These are phyloP conservation scores for Pycnococcus provasolii DNA, from an alignment of 139 green algal genomes.

Conservation along the genomic window DNA sequence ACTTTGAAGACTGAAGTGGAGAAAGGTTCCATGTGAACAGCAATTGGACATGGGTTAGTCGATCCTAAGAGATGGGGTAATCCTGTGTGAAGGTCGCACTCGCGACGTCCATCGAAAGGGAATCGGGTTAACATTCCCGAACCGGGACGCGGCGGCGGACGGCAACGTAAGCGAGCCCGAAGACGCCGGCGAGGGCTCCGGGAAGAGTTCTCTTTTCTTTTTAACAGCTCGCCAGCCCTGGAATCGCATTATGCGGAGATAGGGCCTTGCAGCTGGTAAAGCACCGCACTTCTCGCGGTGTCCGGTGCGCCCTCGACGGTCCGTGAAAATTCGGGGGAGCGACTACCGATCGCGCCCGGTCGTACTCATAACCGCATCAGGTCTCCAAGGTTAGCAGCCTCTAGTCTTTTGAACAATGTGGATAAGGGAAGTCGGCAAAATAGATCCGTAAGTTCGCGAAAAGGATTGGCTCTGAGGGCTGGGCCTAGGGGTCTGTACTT, in stretches of 20 bases:
- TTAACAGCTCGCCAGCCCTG: constrained; percentile 75
- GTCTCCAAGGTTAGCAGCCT: constrained; percentile 93
- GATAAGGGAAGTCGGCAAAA: constrained; percentile 94
- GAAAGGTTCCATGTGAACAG: constrained; percentile 91
- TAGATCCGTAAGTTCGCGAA: constrained; percentile 90
- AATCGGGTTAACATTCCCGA: constrained; percentile 88
- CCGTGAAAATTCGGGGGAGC: constrained; percentile 78
- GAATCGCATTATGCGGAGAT: constrained; percentile 80
- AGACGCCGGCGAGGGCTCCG: constrained; percentile 67
- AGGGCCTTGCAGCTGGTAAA: constrained; percentile 73
- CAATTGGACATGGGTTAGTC: constrained; percentile 90
- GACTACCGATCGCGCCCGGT: constrained; percentile 59
- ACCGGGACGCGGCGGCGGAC: constrained; percentile 69
- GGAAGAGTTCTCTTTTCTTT: constrained; percentile 93
- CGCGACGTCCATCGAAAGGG: constrained; percentile 71
- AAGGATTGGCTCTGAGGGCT: constrained; percentile 91
- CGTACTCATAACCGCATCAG: constrained; percentile 93
- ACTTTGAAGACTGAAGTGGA: constrained; percentile 85
- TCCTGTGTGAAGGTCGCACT: constrained; percentile 70
- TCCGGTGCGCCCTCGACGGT: constrained; percentile 70
- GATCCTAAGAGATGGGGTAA: constrained; percentile 83
- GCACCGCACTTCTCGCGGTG: constrained; percentile 67
- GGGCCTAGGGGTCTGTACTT: constrained; percentile 56
- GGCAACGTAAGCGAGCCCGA: constrained; percentile 70
- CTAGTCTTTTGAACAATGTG: constrained; percentile 91